phyloP scores from a whole-genome alignment of 208 protist species.

The Trypanosoma grayi region DNA sequence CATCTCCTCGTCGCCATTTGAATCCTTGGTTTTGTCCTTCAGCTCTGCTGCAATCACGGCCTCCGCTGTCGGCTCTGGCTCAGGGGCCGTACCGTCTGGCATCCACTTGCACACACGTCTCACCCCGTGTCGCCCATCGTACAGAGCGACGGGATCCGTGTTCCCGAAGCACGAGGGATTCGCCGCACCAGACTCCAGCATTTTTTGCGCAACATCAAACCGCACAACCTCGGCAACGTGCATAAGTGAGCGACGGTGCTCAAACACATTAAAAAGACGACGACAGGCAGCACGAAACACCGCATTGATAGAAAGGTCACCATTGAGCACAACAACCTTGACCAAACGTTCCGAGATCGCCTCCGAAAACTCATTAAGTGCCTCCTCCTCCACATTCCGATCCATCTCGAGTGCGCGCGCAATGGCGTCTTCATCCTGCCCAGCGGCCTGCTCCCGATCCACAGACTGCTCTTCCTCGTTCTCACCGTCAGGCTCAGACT shows the following conservation, averaged over 20 bases:
- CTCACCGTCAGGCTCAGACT: slow-evolving; percentile 25
- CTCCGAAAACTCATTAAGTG: slow-evolving; percentile 69
- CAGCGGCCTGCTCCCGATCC: neutral
- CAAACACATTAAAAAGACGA: slow-evolving; percentile 47
- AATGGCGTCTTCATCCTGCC: slow-evolving; percentile 7
- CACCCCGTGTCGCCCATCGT: slow-evolving; percentile 41
- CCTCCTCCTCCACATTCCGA: slow-evolving; percentile 39
- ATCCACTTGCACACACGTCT: slow-evolving; percentile 51
- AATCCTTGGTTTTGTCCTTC: neutral
- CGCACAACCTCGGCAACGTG: slow-evolving; percentile 59
- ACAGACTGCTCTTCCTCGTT: slow-evolving; percentile 11
- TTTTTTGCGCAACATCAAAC: slow-evolving; percentile 47
- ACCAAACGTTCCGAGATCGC: slow-evolving; percentile 57
- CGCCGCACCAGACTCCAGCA: slow-evolving; percentile 40
- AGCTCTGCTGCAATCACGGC: neutral
- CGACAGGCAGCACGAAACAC: slow-evolving; percentile 47
- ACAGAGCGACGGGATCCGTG: slow-evolving; percentile 66
- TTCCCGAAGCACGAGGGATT: slow-evolving; percentile 62
- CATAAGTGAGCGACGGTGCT: slow-evolving; percentile 78
- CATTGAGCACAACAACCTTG: slow-evolving; percentile 49
- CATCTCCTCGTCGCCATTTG: neutral
- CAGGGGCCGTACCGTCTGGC: slow-evolving; percentile 26
- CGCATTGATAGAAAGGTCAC: slow-evolving; percentile 51
- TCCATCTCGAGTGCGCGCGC: slow-evolving; percentile 4
- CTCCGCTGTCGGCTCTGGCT: slow-evolving; percentile 8